Percentiles rank a stretch among this genome's conserved stretches.
These are phyloP conservation scores for Ananas comosus DNA, from an alignment of 176 grass and related monocot genomes.

Conservation along the genomic window DNA sequence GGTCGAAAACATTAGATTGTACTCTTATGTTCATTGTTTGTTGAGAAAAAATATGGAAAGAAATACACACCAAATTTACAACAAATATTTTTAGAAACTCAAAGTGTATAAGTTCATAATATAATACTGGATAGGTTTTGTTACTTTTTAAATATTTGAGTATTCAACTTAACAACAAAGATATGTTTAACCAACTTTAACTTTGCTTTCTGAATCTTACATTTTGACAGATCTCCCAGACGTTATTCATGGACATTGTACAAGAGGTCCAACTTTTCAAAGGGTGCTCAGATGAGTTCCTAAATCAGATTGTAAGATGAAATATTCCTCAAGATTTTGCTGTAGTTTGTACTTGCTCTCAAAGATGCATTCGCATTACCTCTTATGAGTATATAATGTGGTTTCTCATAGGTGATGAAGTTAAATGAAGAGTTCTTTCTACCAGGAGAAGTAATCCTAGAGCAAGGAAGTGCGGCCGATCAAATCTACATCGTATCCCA, in stretches of 20 bases:
- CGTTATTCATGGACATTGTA: slow-evolving; percentile 52
- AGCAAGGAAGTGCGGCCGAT: slow-evolving; percentile 40
- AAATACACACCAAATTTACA: too few species aligned
- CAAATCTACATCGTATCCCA: slow-evolving; percentile 43
- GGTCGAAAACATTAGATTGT: too few species aligned
- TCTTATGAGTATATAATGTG: background rate
- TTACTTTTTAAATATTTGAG: too few species aligned
- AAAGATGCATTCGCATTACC: background rate
- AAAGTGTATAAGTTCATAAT: too few species aligned
- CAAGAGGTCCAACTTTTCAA: slow-evolving; percentile 53
- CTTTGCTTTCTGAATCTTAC: background rate
- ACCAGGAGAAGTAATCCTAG: slow-evolving; percentile 43
- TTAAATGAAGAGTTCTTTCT: slow-evolving; percentile 44
- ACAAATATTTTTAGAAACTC: too few species aligned
- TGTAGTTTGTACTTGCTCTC: background rate
- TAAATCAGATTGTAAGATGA: slow-evolving; percentile 76
- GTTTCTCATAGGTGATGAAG: slow-evolving; percentile 54
- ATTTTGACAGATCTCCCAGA: slow-evolving; percentile 9
- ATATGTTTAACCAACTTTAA: background rate
- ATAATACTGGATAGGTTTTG: too few species aligned
- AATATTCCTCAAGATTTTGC: background rate
- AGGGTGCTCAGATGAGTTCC: slow-evolving; percentile 86
- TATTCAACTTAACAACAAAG: too few species aligned
- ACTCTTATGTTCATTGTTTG: too few species aligned
- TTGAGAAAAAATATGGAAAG: too few species aligned